Conservation (phyloP, 164 flowering plant genomes). For the Dillenia suffruticosa region DNA sequence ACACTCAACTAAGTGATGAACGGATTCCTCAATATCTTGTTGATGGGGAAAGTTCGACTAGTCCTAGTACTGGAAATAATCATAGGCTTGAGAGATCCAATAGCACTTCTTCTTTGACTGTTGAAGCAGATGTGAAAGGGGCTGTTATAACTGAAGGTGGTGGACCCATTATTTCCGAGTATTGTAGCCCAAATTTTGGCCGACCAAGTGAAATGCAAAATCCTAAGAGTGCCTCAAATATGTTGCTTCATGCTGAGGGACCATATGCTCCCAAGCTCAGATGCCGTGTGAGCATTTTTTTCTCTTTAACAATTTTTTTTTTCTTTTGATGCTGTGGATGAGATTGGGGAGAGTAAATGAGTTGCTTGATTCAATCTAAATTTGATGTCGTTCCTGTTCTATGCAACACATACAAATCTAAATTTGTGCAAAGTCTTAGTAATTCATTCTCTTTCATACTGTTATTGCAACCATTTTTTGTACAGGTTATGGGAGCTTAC, state of each 20-base stretch:
- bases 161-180: slow-evolving; percentile 45
- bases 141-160: slow-evolving; percentile 18
- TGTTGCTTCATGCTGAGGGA: slow-evolving; percentile 26
- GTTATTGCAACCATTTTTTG: slow-evolving; percentile 1
- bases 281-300: slow-evolving; percentile 47
- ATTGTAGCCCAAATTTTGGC: slow-evolving; percentile 39
- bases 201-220: slow-evolving; percentile 17
- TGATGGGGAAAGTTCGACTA: slow-evolving; percentile 4
- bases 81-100: slow-evolving; percentile 47
- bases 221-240: slow-evolving; percentile 25
- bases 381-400: too few species aligned
- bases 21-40: slow-evolving; percentile 18
- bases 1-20: slow-evolving; percentile 12
- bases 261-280: slow-evolving; percentile 42
- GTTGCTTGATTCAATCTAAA: too few species aligned
- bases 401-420: too few species aligned
- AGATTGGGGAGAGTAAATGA: too few species aligned
- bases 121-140: slow-evolving; percentile 14
- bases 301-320: background rate
- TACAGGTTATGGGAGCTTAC: slow-evolving; percentile 90
- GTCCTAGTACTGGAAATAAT: slow-evolving; percentile 26
- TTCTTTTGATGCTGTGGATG: background rate
- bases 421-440: too few species aligned
- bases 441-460: too few species aligned
- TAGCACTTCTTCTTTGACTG: slow-evolving; percentile 48